Evolutionary conservation across 495 filamentous ascomycete species (phyloP), one percentile per base, ranked within the genome.

Genomic region (Pyronema omphalodes): DNA sequence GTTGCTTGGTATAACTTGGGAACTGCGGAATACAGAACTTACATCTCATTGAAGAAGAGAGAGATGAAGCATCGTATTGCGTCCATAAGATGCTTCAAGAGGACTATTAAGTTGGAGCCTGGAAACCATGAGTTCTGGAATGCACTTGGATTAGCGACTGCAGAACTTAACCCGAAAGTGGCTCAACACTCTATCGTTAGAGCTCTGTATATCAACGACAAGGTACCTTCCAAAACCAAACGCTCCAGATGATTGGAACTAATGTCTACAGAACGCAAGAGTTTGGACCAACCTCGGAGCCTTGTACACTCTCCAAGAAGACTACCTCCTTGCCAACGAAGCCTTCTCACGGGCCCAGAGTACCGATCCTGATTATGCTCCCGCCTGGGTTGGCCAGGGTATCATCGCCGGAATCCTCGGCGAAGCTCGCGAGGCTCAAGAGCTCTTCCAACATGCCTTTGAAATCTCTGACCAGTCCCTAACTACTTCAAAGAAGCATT

Each of bases 51-150:
- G 23, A 52, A 68, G 1, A 77, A 74, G 12, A 80, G 72, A 52
- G 85, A 83, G 57, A 71, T 93, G 18, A 89, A 82, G 67, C 37
- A 66, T 47, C 47, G 59, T 12, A 29, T 59, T 9, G 81, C 86
- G 18, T 75, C 89, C 18, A 81, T 96, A 51, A 77, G 83, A 29
- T 93, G 88, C 66, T 99, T 99, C 77, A 99, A 96, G 68, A 75
- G 86, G 50, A 84, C 93, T 3, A 96, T 99, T 62, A 93, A 96
- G 67, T 70, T 95, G 1, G 91, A 99, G 66, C 83, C 93, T 6
- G 84, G 88, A 33, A 99, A 96, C 62, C 71, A 88, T 0, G 91
- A 99, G 60, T 99, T 96, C 67, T 99, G 91, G 91, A 95, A 94
- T 66, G 79, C 91, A 3, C 76, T 99, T 17, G 91, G 89, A 17